phyloP scores from a whole-genome alignment of 2,329 filamentous ascomycete species.

The Fusarium sp. region DNA sequence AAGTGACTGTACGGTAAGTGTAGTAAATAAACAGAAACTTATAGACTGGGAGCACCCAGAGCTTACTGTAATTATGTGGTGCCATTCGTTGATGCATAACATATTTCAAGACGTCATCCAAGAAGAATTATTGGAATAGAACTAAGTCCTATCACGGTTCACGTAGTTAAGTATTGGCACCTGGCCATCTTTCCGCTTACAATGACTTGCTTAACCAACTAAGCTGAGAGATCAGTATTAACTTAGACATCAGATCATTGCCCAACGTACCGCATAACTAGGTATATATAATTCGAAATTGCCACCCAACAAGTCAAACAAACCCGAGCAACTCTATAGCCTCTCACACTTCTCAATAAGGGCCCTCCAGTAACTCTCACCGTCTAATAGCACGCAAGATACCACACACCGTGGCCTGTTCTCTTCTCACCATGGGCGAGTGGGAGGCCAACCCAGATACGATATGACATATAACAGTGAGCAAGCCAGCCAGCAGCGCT shows the following conservation, averaged over 20 bases:
- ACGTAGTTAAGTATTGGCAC: background rate
- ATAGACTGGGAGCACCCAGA: background rate
- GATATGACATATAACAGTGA: constrained; percentile 8
- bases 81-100: too few relatives aligned
- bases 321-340: background rate
- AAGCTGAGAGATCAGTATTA: background rate
- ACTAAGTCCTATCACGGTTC: background rate
- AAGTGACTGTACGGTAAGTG: background rate
- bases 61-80: too few relatives aligned
- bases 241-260: background rate
- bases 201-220: background rate
- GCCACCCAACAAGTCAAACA: background rate
- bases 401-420: background rate
- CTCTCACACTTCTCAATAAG: background rate
- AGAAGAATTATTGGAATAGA: background rate
- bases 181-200: background rate
- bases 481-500: constrained; percentile 33
- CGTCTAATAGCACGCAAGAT: constrained; percentile 4
- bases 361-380: background rate
- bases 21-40: background rate
- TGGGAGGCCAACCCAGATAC: constrained; percentile 2
- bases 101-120: background rate
- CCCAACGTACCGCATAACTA: background rate
- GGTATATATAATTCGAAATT: constrained; percentile 4
- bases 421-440: background rate